Evolutionary conservation across 2,329 filamentous ascomycete species (phyloP).

Genomic region (Oidium heveae): DNA sequence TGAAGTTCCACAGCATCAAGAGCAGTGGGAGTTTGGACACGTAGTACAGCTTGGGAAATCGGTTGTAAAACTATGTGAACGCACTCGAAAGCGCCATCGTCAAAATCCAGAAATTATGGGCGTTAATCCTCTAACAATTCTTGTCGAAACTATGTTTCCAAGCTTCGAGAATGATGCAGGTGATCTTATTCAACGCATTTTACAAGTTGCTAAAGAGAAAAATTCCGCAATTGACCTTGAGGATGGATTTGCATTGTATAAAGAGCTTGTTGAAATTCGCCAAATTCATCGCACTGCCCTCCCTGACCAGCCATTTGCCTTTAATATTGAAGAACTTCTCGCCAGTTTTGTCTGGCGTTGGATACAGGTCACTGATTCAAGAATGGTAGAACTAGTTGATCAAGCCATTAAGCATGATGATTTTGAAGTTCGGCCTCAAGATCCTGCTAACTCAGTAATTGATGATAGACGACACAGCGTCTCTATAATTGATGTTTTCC

Average conservation of each 20-base stretch:
- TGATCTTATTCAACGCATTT: conserved; percentile 60
- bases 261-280: conserved; percentile 63
- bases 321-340: conserved; percentile 64
- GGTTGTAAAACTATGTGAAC: conserved; percentile 63
- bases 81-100: conserved; percentile 76
- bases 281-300: conserved; percentile 54
- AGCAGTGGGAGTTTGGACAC: conserved; percentile 76
- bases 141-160: conserved; percentile 66
- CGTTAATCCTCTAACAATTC: conserved; percentile 34
- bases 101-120: conserved; percentile 77
- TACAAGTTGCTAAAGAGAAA: conserved; percentile 43
- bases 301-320: conserved; percentile 51
- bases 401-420: conserved; percentile 75
- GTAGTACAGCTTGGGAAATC: conserved; percentile 72
- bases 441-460: conserved; percentile 33
- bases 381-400: conserved; percentile 63
- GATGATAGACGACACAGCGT: conserved; percentile 80
- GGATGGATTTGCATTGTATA: conserved; percentile 87
- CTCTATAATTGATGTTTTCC: conserved; percentile 81
- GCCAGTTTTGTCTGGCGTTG: conserved; percentile 91
- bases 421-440: conserved; percentile 49
- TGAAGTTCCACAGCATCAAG: conserved; percentile 53
- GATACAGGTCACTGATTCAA: conserved; percentile 59
- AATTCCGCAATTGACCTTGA: conserved; percentile 60
- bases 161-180: conserved; percentile 74